Percentiles rank a stretch among this genome's conserved stretches.
phyloP scores from a whole-genome alignment of 2,329 filamentous ascomycete genomes.

The Nigrograna mackinnonii region DNA sequence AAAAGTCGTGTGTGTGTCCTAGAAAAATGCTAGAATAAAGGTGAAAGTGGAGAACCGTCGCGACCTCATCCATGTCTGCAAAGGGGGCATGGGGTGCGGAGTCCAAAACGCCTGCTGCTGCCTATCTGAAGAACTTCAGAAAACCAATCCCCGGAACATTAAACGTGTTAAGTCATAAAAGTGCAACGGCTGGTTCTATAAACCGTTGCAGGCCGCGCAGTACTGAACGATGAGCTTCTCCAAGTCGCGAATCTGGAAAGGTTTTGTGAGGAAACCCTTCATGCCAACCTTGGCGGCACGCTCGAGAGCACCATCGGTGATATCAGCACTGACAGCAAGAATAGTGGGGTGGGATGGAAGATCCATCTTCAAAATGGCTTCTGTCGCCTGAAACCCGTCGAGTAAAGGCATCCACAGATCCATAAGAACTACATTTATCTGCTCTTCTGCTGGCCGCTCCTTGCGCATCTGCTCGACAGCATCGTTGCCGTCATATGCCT shows the following conservation, averaged over 20 bases:
- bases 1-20: too few relatives aligned
- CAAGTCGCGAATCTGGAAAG: constrained; percentile 65
- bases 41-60: too few relatives aligned
- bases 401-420: constrained; percentile 78
- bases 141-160: constrained; percentile 1
- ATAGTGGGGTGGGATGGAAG: constrained; percentile 46
- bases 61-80: too few relatives aligned
- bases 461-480: constrained; percentile 65
- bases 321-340: constrained; percentile 69
- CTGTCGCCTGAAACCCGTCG: constrained; percentile 72
- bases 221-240: constrained; percentile 61
- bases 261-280: constrained; percentile 71
- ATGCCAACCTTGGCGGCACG: constrained; percentile 66
- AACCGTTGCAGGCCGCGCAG: constrained; percentile 30
- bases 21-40: too few relatives aligned
- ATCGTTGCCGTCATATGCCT: constrained; percentile 71
- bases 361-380: constrained; percentile 62
- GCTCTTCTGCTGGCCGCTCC: constrained; percentile 28
- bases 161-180: background rate
- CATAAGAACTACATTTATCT: constrained; percentile 70
- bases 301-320: constrained; percentile 65
- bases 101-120: constrained; percentile 1
- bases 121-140: background rate
- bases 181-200: background rate
- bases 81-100: too few relatives aligned